These are phyloP conservation scores for Cucurbita moschata DNA, from an alignment of 306 rosid genomes.

Conservation along the genomic window DNA sequence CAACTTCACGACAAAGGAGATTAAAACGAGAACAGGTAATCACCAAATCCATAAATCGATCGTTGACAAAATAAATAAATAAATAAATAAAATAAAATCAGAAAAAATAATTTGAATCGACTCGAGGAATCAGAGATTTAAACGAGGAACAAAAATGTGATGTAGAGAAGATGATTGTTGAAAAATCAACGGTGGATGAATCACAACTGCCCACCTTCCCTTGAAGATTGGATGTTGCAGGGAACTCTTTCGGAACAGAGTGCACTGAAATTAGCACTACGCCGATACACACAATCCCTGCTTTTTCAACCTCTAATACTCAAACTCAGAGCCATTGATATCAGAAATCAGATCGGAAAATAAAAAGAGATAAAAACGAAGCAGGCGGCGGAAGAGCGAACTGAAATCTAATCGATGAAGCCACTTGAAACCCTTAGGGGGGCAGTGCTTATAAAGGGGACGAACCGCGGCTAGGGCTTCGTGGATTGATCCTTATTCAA, in stretches of 20 bases:
- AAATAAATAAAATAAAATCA: too few species aligned
- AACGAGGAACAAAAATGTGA: background rate
- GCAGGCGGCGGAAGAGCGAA: background rate
- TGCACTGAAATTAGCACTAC: slow-evolving; percentile 7
- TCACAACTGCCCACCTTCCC: slow-evolving; percentile 14
- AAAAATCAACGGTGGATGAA: slow-evolving; percentile 3
- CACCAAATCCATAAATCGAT: too few species aligned
- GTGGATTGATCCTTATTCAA: background rate
- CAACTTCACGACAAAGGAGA: too few species aligned
- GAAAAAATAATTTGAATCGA: background rate
- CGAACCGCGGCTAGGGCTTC: background rate
- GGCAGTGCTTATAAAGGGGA: background rate
- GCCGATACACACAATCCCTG: slow-evolving; percentile 17
- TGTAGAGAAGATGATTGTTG: slow-evolving; percentile 12
- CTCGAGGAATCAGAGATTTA: background rate
- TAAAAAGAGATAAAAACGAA: too few species aligned
- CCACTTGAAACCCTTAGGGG: background rate
- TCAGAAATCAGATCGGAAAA: background rate
- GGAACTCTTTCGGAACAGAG: slow-evolving; percentile 10
- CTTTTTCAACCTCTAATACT: background rate
- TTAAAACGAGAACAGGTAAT: too few species aligned
- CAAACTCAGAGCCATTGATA: background rate
- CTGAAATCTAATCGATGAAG: too few species aligned
- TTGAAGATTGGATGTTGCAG: background rate
- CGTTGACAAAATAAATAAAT: too few species aligned